phyloP scores from a whole-genome alignment of 805 yeast genomes.

The Ogataea degrootiae region DNA sequence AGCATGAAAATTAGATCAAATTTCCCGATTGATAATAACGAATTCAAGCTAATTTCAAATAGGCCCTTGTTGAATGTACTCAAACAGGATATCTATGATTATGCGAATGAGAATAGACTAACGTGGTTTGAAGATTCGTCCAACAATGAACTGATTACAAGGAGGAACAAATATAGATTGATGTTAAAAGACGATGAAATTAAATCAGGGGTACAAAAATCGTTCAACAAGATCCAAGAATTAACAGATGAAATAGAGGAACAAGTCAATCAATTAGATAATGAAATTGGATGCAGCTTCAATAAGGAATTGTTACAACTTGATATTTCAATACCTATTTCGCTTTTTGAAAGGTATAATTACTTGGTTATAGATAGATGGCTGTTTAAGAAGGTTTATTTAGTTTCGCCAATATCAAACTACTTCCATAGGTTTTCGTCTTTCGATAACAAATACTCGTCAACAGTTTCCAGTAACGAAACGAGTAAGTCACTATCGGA shows the following conservation, averaged over 20 bases:
- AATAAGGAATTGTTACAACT: constrained; percentile 5
- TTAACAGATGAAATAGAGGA: constrained; percentile 2
- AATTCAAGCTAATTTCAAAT: constrained; percentile 21
- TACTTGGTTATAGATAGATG: constrained; percentile 24
- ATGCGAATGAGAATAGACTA: constrained; percentile 38
- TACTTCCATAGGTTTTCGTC: constrained; percentile 23
- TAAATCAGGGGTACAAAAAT: constrained; percentile 4
- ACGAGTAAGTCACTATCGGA: not conserved
- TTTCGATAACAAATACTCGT: constrained; percentile 16
- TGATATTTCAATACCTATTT: constrained; percentile 14
- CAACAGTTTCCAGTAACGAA: not conserved
- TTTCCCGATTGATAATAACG: constrained; percentile 9
- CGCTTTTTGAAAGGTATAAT: constrained; percentile 13
- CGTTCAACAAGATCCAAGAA: constrained; percentile 9
- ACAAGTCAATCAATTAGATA: constrained; percentile 4
- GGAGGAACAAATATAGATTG: constrained; percentile 52
- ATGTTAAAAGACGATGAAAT: constrained; percentile 13
- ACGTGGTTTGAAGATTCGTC: constrained; percentile 72
- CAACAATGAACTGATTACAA: constrained; percentile 53
- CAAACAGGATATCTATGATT: constrained; percentile 42
- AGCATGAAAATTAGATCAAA: constrained; percentile 37
- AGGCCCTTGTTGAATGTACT: constrained; percentile 50
- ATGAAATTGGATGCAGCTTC: constrained; percentile 4
- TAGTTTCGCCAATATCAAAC: constrained; percentile 17
- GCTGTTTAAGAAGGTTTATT: constrained; percentile 18